These are phyloP conservation scores for Xylaria digitata DNA, from an alignment of 2,329 filamentous ascomycete genomes.

Conservation along the genomic window DNA sequence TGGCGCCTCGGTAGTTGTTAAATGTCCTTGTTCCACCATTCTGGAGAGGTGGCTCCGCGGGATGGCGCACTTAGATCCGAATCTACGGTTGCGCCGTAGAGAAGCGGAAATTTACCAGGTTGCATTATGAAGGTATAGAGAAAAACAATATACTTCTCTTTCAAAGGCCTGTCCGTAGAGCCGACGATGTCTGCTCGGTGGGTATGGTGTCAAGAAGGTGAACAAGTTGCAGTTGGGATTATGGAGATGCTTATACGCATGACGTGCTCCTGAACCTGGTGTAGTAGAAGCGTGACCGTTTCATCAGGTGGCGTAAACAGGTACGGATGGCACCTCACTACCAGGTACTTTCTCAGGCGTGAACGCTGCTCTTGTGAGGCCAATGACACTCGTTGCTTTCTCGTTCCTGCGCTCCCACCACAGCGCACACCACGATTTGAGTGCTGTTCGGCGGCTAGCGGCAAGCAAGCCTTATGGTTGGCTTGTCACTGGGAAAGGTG, in stretches of 20 bases:
- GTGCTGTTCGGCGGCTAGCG: slow-evolving; percentile 29
- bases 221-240: neutral
- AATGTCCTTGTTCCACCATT: slow-evolving; percentile 31
- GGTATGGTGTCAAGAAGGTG: neutral
- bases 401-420: slow-evolving; percentile 26
- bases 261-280: slow-evolving; percentile 6
- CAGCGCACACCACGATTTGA: slow-evolving; percentile 5
- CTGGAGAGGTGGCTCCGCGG: slow-evolving; percentile 28
- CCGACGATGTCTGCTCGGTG: slow-evolving; percentile 1
- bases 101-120: slow-evolving; percentile 6
- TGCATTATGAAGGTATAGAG: neutral
- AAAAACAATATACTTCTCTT: neutral
- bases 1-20: slow-evolving; percentile 36
- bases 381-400: slow-evolving; percentile 19
- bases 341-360: slow-evolving; percentile 22
- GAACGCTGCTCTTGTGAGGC: slow-evolving; percentile 23
- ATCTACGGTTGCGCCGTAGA: slow-evolving; percentile 10
- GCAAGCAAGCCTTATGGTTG: slow-evolving; percentile 28
- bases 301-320: slow-evolving; percentile 32
- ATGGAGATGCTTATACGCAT: slow-evolving; percentile 8
- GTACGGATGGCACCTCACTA: slow-evolving; percentile 34
- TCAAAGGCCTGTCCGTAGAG: neutral
- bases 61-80: slow-evolving; percentile 29
- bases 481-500: slow-evolving; percentile 1
- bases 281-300: slow-evolving; percentile 20